phyloP scores from a whole-genome alignment of 2,329 filamentous ascomycete species.

The Metarhizium guizhouense region DNA sequence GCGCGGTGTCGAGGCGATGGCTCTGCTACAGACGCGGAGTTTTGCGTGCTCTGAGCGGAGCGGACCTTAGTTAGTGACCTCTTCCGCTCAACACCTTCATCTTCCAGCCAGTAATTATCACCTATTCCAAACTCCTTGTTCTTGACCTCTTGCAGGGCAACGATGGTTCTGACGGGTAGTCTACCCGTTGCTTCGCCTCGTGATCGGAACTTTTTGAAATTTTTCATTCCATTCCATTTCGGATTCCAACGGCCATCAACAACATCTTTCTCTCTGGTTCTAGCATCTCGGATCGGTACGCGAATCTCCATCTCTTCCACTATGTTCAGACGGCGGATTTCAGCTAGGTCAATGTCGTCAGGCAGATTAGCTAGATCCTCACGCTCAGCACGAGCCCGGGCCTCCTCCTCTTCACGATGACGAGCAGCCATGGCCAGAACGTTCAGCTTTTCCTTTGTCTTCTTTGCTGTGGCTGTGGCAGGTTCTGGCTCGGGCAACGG shows the following conservation, averaged over 20 bases:
- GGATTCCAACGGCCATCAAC: slow-evolving; percentile 66
- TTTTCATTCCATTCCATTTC: slow-evolving; percentile 86
- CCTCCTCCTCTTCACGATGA: slow-evolving; percentile 56
- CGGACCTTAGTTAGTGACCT: slow-evolving; percentile 9
- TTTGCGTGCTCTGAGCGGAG: not conserved
- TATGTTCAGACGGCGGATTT: slow-evolving; percentile 65
- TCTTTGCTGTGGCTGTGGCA: slow-evolving; percentile 22
- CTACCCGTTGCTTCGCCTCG: slow-evolving; percentile 41
- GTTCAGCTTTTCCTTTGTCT: slow-evolving; percentile 52
- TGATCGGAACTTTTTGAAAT: slow-evolving; percentile 82
- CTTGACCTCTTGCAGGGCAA: slow-evolving; percentile 62
- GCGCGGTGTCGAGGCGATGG: slow-evolving; percentile 11
- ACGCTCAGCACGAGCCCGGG: slow-evolving; percentile 44
- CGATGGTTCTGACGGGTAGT: slow-evolving; percentile 46
- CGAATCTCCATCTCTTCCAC: slow-evolving; percentile 68
- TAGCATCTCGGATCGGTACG: slow-evolving; percentile 17
- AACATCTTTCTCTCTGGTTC: slow-evolving; percentile 38
- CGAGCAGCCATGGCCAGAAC: slow-evolving; percentile 58
- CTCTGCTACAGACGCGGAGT: not conserved
- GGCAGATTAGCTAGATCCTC: slow-evolving; percentile 42
- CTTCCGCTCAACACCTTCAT: slow-evolving; percentile 26
- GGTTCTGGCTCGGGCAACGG: slow-evolving; percentile 16
- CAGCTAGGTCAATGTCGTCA: slow-evolving; percentile 61
- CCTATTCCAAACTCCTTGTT: slow-evolving; percentile 65
- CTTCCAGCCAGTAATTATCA: slow-evolving; percentile 67